Evolutionary conservation across 2,329 filamentous ascomycete genomes (phyloP), one percentile per base, ranked within the genome.

Genomic region (Aspergillus sp.): DNA sequence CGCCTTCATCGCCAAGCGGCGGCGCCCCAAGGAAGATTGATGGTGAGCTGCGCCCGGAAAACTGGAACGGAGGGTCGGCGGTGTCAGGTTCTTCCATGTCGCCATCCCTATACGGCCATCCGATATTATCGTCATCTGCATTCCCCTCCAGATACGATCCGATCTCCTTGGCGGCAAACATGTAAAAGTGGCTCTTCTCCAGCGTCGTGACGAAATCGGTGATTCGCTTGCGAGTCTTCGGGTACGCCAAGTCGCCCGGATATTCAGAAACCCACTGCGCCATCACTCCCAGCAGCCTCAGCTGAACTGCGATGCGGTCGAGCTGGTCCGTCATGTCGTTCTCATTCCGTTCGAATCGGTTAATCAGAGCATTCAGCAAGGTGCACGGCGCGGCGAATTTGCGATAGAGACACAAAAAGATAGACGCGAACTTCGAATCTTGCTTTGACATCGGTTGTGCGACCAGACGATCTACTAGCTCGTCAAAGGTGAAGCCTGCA

Each of bases 361-460:
- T 66, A 32, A 82, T 76, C 48, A 98, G 90, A 7, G 91, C 88
- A 42, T 88, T 84, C 55, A 98, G 86, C 4, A 99, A 83, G 65
- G 89, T 85, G 8, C 85, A 84, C 0, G 95, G 95, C 2, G 93
- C 86, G 3, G 92, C 90, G 73, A 99, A 98, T 74, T 95, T 96
- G 63, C 95, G 89, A 77, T 98, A 98, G 13, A 98, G 81, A 65
- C 94, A 96, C 30, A 98, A 82, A 70, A 98, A 98, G 17, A 96
- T 88, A 48, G 92, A 87, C 1, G 86, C 85, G 71, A 97, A 99
- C 75, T 96, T 96, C 60, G 86, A 84, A 72, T 98, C 95, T n/a
- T 88, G 84, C 71, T 91, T 92, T 27, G 91, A 92, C 79, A 94
- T 88, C 38, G 91, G 90, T 63, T 91, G 85, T 0, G 88, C 85